These are phyloP conservation scores for Lolium perenne DNA, from an alignment of 176 grass and related monocot genomes.

Conservation along the genomic window DNA sequence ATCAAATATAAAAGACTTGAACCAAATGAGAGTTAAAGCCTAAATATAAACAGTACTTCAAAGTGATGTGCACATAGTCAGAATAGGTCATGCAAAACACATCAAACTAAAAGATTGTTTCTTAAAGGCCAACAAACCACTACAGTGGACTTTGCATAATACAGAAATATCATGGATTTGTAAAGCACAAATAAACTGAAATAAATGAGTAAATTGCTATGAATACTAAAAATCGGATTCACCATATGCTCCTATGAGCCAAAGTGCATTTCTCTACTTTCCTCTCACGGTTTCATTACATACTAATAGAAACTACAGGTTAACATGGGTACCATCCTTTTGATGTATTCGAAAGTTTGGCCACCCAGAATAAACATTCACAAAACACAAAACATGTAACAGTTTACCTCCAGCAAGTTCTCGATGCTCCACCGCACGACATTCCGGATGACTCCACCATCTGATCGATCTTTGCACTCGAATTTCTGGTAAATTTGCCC, in stretches of 20 bases:
- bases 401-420: conserved; percentile 80
- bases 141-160: not conserved
- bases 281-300: not conserved
- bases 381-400: not conserved
- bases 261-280: too few species aligned
- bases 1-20: conserved; percentile 49
- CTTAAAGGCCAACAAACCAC: not conserved
- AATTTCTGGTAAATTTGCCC: conserved; percentile 98
- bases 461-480: conserved; percentile 72
- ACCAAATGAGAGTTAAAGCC: conserved; percentile 18
- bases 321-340: not conserved
- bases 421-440: conserved; percentile 93
- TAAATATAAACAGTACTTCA: not conserved
- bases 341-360: not conserved
- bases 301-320: conserved; percentile 4
- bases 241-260: too few species aligned
- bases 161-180: not conserved
- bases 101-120: not conserved
- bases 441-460: conserved; percentile 77
- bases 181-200: not conserved
- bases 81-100: conserved; percentile 15
- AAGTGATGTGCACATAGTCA: conserved; percentile 9
- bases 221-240: too few species aligned
- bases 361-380: not conserved
- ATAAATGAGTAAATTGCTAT: not conserved